phyloP scores from a whole-genome alignment of 2,329 filamentous ascomycete species.

The Teratosphaeria pseudoeucalypti region DNA sequence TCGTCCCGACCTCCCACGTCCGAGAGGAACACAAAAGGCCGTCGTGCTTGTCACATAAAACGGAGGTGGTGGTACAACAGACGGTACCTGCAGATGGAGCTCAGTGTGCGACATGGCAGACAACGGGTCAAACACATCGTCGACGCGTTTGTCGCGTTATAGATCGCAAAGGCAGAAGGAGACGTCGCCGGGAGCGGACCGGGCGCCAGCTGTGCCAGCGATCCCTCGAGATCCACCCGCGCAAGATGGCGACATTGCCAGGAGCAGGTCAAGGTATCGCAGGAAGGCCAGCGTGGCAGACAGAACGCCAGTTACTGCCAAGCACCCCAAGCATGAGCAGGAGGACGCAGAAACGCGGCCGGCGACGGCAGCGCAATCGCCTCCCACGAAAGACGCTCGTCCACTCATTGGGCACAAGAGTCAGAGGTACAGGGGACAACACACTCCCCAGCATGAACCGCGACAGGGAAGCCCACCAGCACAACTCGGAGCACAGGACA shows the following conservation, averaged over 20 bases:
- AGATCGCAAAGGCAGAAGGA: slow-evolving; percentile 40
- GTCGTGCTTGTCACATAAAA: neutral
- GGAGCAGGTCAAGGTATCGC: slow-evolving; percentile 23
- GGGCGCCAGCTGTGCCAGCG: slow-evolving; percentile 1
- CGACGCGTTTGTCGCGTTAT: slow-evolving; percentile 46
- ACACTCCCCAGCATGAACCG: neutral
- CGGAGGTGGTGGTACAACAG: neutral
- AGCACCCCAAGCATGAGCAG: slow-evolving; percentile 1
- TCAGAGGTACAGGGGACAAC: neutral
- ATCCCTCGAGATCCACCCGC: slow-evolving; percentile 2
- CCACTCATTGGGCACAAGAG: neutral
- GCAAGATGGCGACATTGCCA: slow-evolving; percentile 12
- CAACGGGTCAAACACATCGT: neutral
- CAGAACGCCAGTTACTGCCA: slow-evolving; percentile 3
- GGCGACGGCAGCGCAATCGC: slow-evolving; percentile 7
- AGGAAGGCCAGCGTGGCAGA: slow-evolving; percentile 13
- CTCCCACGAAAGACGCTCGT: neutral
- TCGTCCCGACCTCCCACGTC: neutral
- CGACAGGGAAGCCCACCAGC: neutral
- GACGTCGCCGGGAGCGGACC: neutral
- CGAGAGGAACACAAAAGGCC: neutral
- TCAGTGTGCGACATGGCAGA: slow-evolving; percentile 7
- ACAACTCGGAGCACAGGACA: slow-evolving; percentile 1
- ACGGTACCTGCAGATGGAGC: neutral
- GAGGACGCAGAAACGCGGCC: slow-evolving; percentile 5